A percentile compares a stretch with the other conserved stretches of the same genome.
Conservation (phyloP, 2,329 filamentous ascomycete genomes). For the Nigrospora sphaerica region DNA sequence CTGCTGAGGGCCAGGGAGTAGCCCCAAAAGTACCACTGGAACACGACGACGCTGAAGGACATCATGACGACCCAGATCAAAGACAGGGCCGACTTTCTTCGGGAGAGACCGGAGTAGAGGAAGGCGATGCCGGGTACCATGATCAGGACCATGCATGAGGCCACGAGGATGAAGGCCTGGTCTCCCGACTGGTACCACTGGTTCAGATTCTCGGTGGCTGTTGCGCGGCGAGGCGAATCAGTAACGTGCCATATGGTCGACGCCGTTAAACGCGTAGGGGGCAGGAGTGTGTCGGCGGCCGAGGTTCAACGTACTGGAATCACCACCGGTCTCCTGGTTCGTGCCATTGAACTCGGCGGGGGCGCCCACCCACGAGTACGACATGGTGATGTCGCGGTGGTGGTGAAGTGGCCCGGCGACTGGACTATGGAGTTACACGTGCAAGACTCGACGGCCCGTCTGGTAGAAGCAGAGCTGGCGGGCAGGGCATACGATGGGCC, state of each 20-base stretch:
- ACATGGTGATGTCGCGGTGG: conserved; percentile 34
- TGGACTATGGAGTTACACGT: too few species aligned
- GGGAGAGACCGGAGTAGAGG: conserved; percentile 94
- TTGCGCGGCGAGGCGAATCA: conserved; percentile 1
- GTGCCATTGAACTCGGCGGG: conserved; percentile 58
- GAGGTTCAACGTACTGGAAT: conserved; percentile 59
- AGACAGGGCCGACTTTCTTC: conserved; percentile 92
- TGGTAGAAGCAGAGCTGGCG: too few species aligned
- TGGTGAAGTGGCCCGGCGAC: conserved; percentile 1
- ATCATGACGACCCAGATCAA: conserved; percentile 98
- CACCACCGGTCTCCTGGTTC: conserved; percentile 58
- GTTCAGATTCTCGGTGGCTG: conserved; percentile 83
- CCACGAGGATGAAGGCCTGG: conserved; percentile 85
- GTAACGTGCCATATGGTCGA: too few species aligned
- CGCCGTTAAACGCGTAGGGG: not conserved
- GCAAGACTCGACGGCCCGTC: too few species aligned
- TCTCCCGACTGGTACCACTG: conserved; percentile 92
- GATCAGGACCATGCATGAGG: conserved; percentile 86
- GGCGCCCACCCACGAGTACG: conserved; percentile 49
- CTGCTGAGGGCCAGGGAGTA: conserved; percentile 90
- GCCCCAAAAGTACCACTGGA: conserved; percentile 99
- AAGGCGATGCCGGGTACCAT: conserved; percentile 98
- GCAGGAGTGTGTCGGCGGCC: conserved; percentile 4
- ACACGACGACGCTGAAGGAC: conserved; percentile 81
- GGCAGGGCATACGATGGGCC: too few species aligned